These are phyloP conservation scores for Terana coerulea DNA, from an alignment of 768 basidiomycete species.

Conservation along the genomic window DNA sequence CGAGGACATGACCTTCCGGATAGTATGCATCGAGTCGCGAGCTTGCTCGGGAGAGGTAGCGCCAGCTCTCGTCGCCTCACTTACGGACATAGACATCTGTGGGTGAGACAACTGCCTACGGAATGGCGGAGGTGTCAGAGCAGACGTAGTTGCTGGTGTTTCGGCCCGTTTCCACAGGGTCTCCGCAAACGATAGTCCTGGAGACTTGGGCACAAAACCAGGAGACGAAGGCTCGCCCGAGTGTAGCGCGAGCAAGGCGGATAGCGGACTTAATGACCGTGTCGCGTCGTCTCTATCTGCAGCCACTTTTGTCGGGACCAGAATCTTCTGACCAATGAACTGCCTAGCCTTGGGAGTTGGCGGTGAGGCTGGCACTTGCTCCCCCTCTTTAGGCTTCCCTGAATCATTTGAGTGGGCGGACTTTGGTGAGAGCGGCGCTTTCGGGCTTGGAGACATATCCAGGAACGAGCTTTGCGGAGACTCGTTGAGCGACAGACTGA, in stretches of 20 bases:
- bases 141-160: constrained; percentile 60
- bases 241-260: constrained; percentile 4
- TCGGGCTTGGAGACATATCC: constrained; percentile 12
- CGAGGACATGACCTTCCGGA: constrained; percentile 22
- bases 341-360: constrained; percentile 7
- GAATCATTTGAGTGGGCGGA: neutral
- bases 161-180: no score
- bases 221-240: neutral
- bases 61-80: constrained; percentile 15
- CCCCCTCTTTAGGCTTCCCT: constrained; percentile 6
- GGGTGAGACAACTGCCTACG: constrained; percentile 46
- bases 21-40: constrained; percentile 16
- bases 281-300: neutral
- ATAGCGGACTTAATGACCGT: constrained; percentile 8
- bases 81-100: constrained; percentile 48
- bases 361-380: neutral
- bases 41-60: constrained; percentile 4
- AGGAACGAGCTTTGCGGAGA: constrained; percentile 46
- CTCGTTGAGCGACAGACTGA: constrained; percentile 68
- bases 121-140: constrained; percentile 61
- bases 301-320: constrained; percentile 6
- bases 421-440: constrained; percentile 10
- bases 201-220: neutral
- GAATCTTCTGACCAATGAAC: constrained; percentile 12
- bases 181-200: constrained; percentile 30